phyloP scores from a whole-genome alignment of 768 basidiomycete genomes.

The Mycena olivaceomarginata region DNA sequence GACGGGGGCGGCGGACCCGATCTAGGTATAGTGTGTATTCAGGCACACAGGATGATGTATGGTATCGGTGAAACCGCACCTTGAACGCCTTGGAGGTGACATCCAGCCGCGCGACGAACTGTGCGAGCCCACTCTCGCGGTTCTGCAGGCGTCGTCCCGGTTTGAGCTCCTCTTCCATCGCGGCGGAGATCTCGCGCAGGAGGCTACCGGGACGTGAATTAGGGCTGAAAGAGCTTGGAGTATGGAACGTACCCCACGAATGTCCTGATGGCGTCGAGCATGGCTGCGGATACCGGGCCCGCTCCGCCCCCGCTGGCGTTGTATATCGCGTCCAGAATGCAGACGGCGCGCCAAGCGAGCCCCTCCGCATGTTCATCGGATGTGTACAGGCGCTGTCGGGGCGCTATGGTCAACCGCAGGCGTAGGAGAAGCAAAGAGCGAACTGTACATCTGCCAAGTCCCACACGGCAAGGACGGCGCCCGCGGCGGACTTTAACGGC shows the following conservation, averaged over 20 bases:
- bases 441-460: slow-evolving; percentile 21
- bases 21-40: slow-evolving; percentile 17
- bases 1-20: background rate
- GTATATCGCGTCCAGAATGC: background rate
- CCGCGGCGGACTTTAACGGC: slow-evolving; percentile 4
- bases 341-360: slow-evolving; percentile 14
- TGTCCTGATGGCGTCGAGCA: slow-evolving; percentile 16
- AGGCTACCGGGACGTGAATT: slow-evolving; percentile 14
- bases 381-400: slow-evolving; percentile 9
- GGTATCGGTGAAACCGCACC: slow-evolving; percentile 13
- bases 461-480: slow-evolving; percentile 17
- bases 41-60: slow-evolving; percentile 5
- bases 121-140: slow-evolving; percentile 17
- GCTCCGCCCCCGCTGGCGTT: background rate
- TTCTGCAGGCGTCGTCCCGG: background rate
- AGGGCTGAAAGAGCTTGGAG: background rate
- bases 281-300: background rate
- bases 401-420: slow-evolving; percentile 4
- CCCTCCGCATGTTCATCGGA: slow-evolving; percentile 12
- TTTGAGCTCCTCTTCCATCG: slow-evolving; percentile 20
- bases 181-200: slow-evolving; percentile 21
- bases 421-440: background rate
- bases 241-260: slow-evolving; percentile 16
- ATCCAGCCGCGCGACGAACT: slow-evolving; percentile 2
- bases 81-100: slow-evolving; percentile 11